These are phyloP conservation scores for Trichoderma cornu-damae DNA, from an alignment of 2,329 filamentous ascomycete genomes.

Conservation along the genomic window DNA sequence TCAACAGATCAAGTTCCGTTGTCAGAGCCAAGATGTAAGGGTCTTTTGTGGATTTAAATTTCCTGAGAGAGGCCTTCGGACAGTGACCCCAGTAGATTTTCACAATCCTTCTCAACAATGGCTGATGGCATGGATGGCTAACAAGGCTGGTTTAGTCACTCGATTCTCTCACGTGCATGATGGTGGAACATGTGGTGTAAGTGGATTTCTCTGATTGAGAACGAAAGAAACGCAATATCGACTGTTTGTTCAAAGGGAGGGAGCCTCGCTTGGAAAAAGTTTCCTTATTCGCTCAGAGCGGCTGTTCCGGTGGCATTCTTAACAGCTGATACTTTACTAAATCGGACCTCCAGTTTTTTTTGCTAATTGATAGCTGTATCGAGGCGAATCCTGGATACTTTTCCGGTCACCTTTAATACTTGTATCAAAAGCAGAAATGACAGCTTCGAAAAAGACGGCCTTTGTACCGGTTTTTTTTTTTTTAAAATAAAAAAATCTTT, in stretches of 20 bases:
- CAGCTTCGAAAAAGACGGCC: constrained; percentile 52
- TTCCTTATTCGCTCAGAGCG: constrained; percentile 48
- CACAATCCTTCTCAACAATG: too few relatives aligned
- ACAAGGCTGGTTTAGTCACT: constrained; percentile 23
- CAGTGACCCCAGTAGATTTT: constrained; percentile 23
- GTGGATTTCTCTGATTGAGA: constrained; percentile 16
- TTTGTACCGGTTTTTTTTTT: constrained; percentile 60
- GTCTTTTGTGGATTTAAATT: too few relatives aligned
- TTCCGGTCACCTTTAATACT: constrained; percentile 49
- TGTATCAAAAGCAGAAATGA: constrained; percentile 57
- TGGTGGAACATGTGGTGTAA: constrained; percentile 30
- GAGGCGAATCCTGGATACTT: constrained; percentile 58
- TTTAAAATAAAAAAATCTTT: too few relatives aligned
- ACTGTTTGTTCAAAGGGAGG: constrained; percentile 21
- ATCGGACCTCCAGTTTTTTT: constrained; percentile 39
- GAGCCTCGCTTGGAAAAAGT: constrained; percentile 48
- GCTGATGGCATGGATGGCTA: background rate
- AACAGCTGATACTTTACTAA: constrained; percentile 49
- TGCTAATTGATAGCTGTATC: constrained; percentile 46
- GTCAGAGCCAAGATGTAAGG: too few relatives aligned
- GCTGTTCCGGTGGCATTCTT: constrained; percentile 41
- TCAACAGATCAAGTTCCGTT: too few relatives aligned
- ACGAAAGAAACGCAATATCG: rapidly evolving
- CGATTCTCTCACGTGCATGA: constrained; percentile 32
- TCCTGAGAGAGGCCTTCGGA: too few relatives aligned